Evolutionary conservation across 306 rosid genomes (phyloP).

Genomic region (Psophocarpus tetragonolobus): DNA sequence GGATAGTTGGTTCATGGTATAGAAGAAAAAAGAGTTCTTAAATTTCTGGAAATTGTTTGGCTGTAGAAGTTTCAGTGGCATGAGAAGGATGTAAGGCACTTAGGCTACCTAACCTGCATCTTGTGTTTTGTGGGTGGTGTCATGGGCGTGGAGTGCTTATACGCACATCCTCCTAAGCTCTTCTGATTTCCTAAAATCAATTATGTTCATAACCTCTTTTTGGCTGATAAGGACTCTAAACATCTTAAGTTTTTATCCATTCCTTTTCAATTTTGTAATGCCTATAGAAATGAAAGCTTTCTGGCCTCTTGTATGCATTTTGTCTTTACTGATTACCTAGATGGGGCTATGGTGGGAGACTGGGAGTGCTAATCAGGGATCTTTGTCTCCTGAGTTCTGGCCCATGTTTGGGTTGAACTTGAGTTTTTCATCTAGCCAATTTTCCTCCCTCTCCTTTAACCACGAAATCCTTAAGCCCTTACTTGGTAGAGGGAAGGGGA

Average conservation of each 20-base stretch:
- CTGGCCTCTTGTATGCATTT: slow-evolving; percentile 23
- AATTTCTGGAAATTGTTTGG: not conserved
- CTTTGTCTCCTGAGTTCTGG: not conserved
- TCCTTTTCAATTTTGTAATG: not conserved
- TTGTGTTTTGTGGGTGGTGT: not conserved
- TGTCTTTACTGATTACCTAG: slow-evolving; percentile 1
- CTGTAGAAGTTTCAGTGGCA: not conserved
- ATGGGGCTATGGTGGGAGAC: not conserved
- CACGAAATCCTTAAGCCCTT: not conserved
- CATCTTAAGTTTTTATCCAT: not conserved
- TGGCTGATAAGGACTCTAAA: not conserved
- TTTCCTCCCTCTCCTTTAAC: not conserved
- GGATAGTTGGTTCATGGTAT: not conserved
- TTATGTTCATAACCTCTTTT: not conserved
- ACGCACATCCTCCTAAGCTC: not conserved
- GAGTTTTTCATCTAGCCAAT: not conserved
- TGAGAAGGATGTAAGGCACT: not conserved
- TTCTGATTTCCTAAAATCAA: not conserved
- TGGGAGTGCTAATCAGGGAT: slow-evolving; percentile 13
- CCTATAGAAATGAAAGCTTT: slow-evolving; percentile 19
- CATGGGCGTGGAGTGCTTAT: not conserved
- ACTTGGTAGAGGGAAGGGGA: no score
- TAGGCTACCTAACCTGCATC: not conserved
- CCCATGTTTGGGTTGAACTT: not conserved
- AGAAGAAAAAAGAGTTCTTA: slow-evolving; percentile 3